phyloP scores from a whole-genome alignment of 768 basidiomycete genomes.

The Boletus rubroflammeus region DNA sequence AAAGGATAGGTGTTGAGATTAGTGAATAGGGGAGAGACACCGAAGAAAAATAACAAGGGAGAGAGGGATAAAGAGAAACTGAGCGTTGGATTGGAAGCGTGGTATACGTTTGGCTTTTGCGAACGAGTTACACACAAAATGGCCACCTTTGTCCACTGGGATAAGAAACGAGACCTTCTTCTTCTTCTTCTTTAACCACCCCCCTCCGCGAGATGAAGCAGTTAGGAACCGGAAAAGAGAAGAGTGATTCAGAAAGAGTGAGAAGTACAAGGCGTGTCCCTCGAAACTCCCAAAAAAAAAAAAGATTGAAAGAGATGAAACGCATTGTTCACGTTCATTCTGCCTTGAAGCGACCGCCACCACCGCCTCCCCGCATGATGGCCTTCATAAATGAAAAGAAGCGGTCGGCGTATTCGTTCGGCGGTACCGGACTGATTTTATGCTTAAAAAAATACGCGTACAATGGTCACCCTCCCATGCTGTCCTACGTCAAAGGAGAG shows the following conservation, averaged over 20 bases:
- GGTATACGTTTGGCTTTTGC: constrained; percentile 18
- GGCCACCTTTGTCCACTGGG: constrained; percentile 5
- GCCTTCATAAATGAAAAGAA: constrained; percentile 88
- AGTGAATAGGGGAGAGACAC: not conserved
- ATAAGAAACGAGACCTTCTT: not conserved
- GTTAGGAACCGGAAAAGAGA: not conserved
- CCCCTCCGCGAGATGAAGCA: constrained; percentile 12
- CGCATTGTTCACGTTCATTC: constrained; percentile 27
- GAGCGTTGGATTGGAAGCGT: constrained; percentile 12
- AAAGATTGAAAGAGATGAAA: not conserved
- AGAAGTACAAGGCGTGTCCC: constrained; percentile 5
- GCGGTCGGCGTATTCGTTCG: constrained; percentile 80
- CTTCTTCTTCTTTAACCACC: not conserved
- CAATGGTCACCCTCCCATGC: constrained; percentile 6
- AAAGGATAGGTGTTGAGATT: not conserved
- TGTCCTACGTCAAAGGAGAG: not conserved
- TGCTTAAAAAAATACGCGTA: constrained; percentile 47
- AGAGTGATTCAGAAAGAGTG: not conserved
- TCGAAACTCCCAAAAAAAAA: constrained; percentile 8
- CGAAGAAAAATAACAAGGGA: not conserved
- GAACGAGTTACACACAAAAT: constrained; percentile 3
- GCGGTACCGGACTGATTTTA: constrained; percentile 91
- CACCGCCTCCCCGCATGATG: constrained; percentile 78
- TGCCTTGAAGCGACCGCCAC: constrained; percentile 49
- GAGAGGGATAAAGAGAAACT: not conserved